Conservation (phyloP, 140 eudicot genomes). For the Senecio squalidus region DNA sequence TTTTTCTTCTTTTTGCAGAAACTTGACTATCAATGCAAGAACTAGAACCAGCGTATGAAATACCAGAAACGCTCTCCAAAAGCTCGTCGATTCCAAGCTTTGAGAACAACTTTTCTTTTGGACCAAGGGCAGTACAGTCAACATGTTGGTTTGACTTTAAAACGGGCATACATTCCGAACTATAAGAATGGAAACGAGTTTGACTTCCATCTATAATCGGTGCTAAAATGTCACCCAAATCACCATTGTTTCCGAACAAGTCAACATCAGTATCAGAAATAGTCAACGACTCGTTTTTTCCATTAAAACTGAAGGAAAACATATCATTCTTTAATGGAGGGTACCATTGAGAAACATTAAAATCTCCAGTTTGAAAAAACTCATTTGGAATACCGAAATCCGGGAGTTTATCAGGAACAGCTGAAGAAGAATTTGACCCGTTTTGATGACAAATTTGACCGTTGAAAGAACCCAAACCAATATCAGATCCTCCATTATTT, state of each 20-base stretch:
- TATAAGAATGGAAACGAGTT: background rate
- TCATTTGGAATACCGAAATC: conserved; percentile 39
- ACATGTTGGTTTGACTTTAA: background rate
- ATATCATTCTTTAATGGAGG: conserved; percentile 15
- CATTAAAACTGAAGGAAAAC: conserved; percentile 17
- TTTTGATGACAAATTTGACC: conserved; percentile 17
- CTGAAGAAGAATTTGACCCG: conserved; percentile 23
- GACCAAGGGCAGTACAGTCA: conserved; percentile 21
- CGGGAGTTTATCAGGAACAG: background rate
- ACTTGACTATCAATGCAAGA: conserved; percentile 51
- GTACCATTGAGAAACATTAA: conserved; percentile 38
- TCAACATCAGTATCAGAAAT: conserved; percentile 26
- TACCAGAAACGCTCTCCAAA: conserved; percentile 45
- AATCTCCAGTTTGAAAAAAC: conserved; percentile 29
- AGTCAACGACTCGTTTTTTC: conserved; percentile 25
- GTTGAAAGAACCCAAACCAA: conserved; percentile 22
- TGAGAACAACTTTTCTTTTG: conserved; percentile 56
- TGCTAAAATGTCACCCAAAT: conserved; percentile 36
- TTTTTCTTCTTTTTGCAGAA: conserved; percentile 51
- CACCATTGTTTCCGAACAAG: conserved; percentile 22
- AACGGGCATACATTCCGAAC: background rate
- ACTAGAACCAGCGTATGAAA: conserved; percentile 29
- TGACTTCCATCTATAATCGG: conserved; percentile 24
- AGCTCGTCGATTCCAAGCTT: conserved; percentile 71
- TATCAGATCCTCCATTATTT: conserved; percentile 21